Evolutionary conservation across 2,329 filamentous ascomycete species (phyloP), one percentile per base, ranked within the genome.

Genomic region (Epichloe scottii): DNA sequence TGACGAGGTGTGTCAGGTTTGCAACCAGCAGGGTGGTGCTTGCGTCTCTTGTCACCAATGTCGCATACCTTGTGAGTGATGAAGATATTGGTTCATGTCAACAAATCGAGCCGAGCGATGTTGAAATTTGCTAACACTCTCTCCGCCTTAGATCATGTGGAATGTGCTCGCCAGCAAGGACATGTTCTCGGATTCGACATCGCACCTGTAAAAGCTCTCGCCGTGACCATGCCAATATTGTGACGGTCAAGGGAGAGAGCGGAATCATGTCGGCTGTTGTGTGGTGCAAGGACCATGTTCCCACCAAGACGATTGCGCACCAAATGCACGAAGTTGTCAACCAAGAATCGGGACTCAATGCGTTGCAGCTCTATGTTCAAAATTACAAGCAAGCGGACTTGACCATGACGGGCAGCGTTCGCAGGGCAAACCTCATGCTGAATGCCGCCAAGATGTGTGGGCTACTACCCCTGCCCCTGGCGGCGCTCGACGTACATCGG

Each of bases 321-420:
- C 78, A 75, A 11, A 88, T 96, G 73, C 78, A 87, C 55, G 89
- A 96, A 57, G 65, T 79, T 21, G 82, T 85, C 11, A 81, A 84
- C 51, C 81, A 85, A 19, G 74, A 49, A 33, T 35, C 74, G n/a
- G 82, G 82, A n/a, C 68, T 82, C 49, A 94, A 84, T 59, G 89
- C 87, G 10, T 71, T 98, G 47, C 89, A 96, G 65, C 75, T 95
- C 26, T 98, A 87, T 64, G 87, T 85, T 43, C 84, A 85, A 58
- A 89, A 84, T 52, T 96, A 89, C 73, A 98, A 98, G 67, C 91
- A 97, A 68, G 91, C 93, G 8, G 93, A 98, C 63, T 77, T 91
- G 40, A 81, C 87, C 3, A 71, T 96, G 59, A 96, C 90, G 2
- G 93, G 93, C 30, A 96, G 91, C 17, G 88, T 93, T 21, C 85